Evolutionary conservation across 2,329 filamentous ascomycete species (phyloP), one percentile per base, ranked within the genome.

Genomic region (Metarhizium album): DNA sequence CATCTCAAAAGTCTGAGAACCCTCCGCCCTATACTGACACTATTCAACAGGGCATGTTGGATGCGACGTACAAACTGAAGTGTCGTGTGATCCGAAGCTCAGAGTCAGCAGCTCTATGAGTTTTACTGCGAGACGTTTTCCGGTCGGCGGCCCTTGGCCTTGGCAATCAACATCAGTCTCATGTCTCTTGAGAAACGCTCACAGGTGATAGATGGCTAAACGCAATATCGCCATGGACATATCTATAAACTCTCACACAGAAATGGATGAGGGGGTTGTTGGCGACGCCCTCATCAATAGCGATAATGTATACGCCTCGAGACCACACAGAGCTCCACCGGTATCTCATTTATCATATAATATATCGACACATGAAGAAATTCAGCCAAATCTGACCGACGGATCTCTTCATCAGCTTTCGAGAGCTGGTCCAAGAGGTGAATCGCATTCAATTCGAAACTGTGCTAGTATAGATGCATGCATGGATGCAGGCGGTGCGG

Each of bases 361-460:
- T 40, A 46, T 22, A 31, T 37, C 50, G 18, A 33, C 35, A 14
- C 31, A 9, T 42, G 13, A 42, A 42, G 24, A 11, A 8, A 33
- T 20, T 45, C 31, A 43, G 9, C 33, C 16, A 27, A 27, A 29
- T 31, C 20, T 18, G 40, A 16, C 27, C 24, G 27, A 18, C 11
- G 14, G 27, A 5, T 66, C 58, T 49, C 64, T 64, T 22, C 63
- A 67, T 45, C 54, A 60, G 22, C 57, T 60, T 6, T 63, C 62
- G 45, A 66, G 71, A 37, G 66, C 68, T 33, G 67, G 65, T 3
- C 63, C 67, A 3, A 71, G 72, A 53, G 3, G 13, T 27, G 18
- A 42, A 11, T 14, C 43, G 18, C 18, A 43, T 45, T 48, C 42
- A 11, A 37, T 47, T 8, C 43, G 45, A 23, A 45, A 54, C 45